Percentiles rank a stretch among this genome's conserved stretches.
These are phyloP conservation scores for Onygenales sp. DNA, from an alignment of 2,329 filamentous ascomycete genomes.

Conservation along the genomic window DNA sequence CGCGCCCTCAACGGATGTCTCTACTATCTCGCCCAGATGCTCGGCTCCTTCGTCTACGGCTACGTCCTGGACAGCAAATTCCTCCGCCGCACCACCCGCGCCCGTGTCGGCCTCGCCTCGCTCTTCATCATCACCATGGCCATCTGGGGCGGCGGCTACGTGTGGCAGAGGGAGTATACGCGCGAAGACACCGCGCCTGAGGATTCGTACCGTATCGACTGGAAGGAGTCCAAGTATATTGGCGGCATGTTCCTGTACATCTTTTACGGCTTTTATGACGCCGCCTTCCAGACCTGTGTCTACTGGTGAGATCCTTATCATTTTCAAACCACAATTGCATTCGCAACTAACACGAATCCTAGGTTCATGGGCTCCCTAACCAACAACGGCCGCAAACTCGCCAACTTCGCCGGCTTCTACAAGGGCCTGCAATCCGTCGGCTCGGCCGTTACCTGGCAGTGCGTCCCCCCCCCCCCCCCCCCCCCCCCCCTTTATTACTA, in stretches of 20 bases:
- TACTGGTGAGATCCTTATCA: conserved; percentile 57
- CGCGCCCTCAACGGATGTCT: conserved; percentile 66
- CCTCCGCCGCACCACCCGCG: conserved; percentile 56
- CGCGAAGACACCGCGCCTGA: conserved; percentile 27
- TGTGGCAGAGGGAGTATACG: conserved; percentile 57
- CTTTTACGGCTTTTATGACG: conserved; percentile 83
- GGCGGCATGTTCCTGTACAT: conserved; percentile 84
- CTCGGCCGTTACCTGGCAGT: conserved; percentile 49
- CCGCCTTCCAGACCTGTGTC: conserved; percentile 77
- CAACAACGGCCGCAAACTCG: conserved; percentile 84
- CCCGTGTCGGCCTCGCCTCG: conserved; percentile 51
- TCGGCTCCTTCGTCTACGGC: conserved; percentile 65
- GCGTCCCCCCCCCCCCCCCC: conserved; percentile 16
- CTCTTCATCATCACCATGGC: conserved; percentile 63
- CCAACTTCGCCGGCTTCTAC: conserved; percentile 87
- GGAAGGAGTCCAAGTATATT: conserved; percentile 50
- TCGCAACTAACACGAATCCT: neutral
- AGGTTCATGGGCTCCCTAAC: conserved; percentile 88
- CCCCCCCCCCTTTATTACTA: neutral
- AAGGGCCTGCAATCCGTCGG: conserved; percentile 86
- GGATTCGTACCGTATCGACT: conserved; percentile 19
- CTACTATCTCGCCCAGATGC: conserved; percentile 72
- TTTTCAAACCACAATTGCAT: neutral
- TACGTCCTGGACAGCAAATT: conserved; percentile 54
- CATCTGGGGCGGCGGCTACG: conserved; percentile 77